These are phyloP conservation scores for Ceratobasidium sp. DNA, from an alignment of 1,284 basidiomycete species.

Conservation along the genomic window DNA sequence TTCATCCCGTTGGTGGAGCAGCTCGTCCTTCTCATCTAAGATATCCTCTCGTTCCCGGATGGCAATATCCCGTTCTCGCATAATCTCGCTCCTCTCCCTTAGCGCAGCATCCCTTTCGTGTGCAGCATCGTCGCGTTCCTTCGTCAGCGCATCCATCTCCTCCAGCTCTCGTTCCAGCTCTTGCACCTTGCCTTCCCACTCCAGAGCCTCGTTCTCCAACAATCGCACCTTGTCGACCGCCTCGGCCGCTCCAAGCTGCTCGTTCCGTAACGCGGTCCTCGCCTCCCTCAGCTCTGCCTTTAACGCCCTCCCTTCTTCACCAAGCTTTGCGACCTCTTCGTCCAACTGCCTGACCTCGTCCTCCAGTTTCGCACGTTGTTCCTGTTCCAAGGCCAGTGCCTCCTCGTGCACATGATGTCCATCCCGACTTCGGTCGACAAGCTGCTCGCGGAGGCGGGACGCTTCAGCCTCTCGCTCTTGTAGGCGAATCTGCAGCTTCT, in stretches of 20 bases:
- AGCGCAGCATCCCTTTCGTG: conserved; percentile 54
- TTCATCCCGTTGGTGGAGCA: conserved; percentile 60
- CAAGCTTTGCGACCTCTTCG: conserved; percentile 24
- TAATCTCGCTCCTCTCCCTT: conserved; percentile 66
- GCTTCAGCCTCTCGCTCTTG: conserved; percentile 46
- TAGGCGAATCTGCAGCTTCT: conserved; percentile 46
- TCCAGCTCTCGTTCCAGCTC: conserved; percentile 71
- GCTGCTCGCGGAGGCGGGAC: conserved; percentile 18
- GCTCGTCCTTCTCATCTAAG: conserved; percentile 69
- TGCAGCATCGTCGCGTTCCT: conserved; percentile 60
- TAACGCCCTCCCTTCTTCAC: conserved; percentile 57
- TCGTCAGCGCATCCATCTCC: conserved; percentile 60
- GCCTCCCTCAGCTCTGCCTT: conserved; percentile 51
- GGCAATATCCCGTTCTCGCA: conserved; percentile 71
- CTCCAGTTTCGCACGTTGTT: conserved; percentile 26
- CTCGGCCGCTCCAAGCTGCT: conserved; percentile 19
- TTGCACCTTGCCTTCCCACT: conserved; percentile 67
- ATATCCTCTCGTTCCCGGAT: conserved; percentile 66
- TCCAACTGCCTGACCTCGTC: conserved; percentile 23
- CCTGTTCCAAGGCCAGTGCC: conserved; percentile 41
- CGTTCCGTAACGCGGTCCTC: conserved; percentile 40
- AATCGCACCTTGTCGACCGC: conserved; percentile 23
- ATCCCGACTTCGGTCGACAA: conserved; percentile 35
- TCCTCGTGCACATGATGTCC: conserved; percentile 40
- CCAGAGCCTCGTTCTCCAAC: conserved; percentile 14